Evolutionary conservation across 768 basidiomycete genomes (phyloP), one percentile per base, ranked within the genome.

Genomic region (Trametes cinnabarina): DNA sequence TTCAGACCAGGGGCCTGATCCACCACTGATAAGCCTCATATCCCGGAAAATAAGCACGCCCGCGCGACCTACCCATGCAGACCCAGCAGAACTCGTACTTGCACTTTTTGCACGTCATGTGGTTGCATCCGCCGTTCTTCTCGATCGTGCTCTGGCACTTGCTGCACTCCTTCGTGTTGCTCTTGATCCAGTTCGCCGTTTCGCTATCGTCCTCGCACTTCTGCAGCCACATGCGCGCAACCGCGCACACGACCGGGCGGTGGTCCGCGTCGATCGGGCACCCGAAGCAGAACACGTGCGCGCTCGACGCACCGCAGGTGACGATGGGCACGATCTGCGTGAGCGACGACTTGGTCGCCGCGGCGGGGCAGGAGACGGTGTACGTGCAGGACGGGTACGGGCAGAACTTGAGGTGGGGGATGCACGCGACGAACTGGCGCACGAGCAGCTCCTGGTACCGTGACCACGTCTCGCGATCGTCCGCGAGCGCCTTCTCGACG

Each of bases 81-180:
- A 99, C 95, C 97, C 97, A 99, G 72, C 97, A 99, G 73, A 98
- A 99, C 77, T 93, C 92, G 65, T 94, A 85, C 68, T 93, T 96
- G 82, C 97, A 98, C 76, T 98, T 98, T 82, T 97, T 96, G 80
- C 97, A 98, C 19, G 96, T 98, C 96, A 99, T 99, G 73, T 99
- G 97, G 79, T 99, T 98, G 94, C 97, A 99, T 12, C 97, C 97
- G 9, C 97, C 97, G 63, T 98, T 98, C 88, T 99, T 99, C 83
- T 99, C 97, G 57, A 99, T 99, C 51, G 97, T 98, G 66, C 93
- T 94, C 71, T 93, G 88, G 71, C 97, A 99, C 70, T 94, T 88
- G 19, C 85, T 79, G 71, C 97, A 99, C 73, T 99, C 97, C 79
- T 99, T 98, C 40, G 97, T 99, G 71, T 99, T 98, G 62, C 94